Conservation (phyloP, 208 protist genomes). For the Acanthamoeba culbertsoni region DNA sequence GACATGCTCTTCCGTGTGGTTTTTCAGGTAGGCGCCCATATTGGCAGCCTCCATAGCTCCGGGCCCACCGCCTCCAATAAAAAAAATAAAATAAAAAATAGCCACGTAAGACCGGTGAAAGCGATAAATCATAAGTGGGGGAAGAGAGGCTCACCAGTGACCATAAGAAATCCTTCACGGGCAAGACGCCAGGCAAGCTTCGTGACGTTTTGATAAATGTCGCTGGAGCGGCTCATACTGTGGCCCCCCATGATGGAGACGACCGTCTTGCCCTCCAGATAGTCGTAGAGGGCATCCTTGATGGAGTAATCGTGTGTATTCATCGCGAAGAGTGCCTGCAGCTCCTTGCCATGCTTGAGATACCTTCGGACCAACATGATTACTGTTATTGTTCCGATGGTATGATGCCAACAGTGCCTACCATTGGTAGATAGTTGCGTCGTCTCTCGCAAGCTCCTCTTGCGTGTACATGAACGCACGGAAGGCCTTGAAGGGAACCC, state of each 20-base stretch:
- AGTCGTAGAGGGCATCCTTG: slow-evolving; percentile 49
- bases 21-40: slow-evolving; percentile 33
- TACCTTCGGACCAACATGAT: background rate
- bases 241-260: slow-evolving; percentile 27
- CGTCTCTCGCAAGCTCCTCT: background rate
- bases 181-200: background rate
- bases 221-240: background rate
- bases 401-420: background rate
- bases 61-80: background rate
- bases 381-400: background rate
- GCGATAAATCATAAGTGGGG: background rate
- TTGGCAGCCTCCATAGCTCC: slow-evolving; percentile 43
- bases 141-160: background rate
- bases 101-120: background rate
- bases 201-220: background rate
- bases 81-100: background rate
- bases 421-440: slow-evolving; percentile 5
- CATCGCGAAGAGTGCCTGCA: slow-evolving; percentile 10
- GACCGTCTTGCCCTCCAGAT: slow-evolving; percentile 31
- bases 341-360: background rate
- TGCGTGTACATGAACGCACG: slow-evolving; percentile 39
- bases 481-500: slow-evolving; percentile 45
- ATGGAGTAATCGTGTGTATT: slow-evolving; percentile 44
- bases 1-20: background rate
- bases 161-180: background rate